A percentile compares a stretch with the other conserved stretches of the same genome.
phyloP scores from a whole-genome alignment of 1,284 basidiomycete species.

The Microbotryomycetes sp. region DNA sequence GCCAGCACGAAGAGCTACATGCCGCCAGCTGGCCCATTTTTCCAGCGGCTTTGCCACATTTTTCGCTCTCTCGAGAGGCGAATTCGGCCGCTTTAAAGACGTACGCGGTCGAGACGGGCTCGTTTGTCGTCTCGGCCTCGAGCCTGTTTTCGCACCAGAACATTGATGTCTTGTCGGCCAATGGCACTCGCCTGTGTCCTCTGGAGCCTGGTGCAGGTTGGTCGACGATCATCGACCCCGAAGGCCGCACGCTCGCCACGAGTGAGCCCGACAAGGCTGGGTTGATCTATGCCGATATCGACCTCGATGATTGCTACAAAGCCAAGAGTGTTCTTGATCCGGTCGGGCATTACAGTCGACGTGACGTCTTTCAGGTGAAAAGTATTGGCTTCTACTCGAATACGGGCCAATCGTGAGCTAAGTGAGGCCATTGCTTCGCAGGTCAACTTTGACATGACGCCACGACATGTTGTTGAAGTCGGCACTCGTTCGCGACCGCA shows the following conservation, averaged over 20 bases:
- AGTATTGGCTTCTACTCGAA: neutral
- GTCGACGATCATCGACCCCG: constrained; percentile 1
- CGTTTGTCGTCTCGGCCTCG: constrained; percentile 8
- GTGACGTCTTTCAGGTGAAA: constrained; percentile 1
- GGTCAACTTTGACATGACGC: constrained; percentile 8
- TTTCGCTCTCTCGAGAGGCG: neutral
- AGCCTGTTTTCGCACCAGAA: constrained; percentile 1
- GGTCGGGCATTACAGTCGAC: neutral
- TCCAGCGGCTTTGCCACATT: constrained; percentile 1
- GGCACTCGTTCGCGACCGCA: neutral
- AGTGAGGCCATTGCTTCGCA: no score
- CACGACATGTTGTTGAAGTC: neutral
- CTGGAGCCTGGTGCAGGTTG: neutral
- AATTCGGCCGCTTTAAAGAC: constrained; percentile 1
- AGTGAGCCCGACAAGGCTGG: neutral
- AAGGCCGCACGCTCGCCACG: neutral
- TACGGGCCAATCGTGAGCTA: neutral
- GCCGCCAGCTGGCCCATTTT: constrained; percentile 9
- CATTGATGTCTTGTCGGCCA: neutral
- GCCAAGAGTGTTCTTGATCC: constrained; percentile 2
- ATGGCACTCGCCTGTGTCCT: neutral
- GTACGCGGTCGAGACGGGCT: constrained; percentile 6
- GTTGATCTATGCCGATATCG: constrained; percentile 5
- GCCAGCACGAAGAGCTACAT: constrained; percentile 7
- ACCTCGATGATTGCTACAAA: constrained; percentile 5